Base-by-base conservation (phyloP, 2,329 filamentous ascomycete species). In the Fusarium nurragi region DNA sequence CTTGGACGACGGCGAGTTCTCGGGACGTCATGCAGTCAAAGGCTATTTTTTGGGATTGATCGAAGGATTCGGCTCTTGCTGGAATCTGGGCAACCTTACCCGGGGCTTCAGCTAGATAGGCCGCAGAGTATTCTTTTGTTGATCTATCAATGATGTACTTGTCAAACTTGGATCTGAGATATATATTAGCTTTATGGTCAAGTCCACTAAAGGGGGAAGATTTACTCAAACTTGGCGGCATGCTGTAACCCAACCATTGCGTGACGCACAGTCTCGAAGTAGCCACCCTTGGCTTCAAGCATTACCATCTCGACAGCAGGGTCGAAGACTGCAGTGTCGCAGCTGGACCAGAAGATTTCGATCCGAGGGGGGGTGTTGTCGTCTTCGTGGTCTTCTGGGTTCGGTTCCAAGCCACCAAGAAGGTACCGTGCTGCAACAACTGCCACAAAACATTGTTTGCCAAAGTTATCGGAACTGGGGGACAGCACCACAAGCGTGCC, bases 241-340 rank as follows among this genome's bases (percentile, higher is more conserved):
- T 78, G 78, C 54, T 97, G 92, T 3, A 97, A 77, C 0, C 90
- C 89, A 14, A 86, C 79, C 73, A 97, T 81, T 0, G 88, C 89
- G 73, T 97, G 87, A 0, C 91, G 84, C 34, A 86, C 83, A 0
- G 91, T 87, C 74, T 97, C 94, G 64, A 87, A 97, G 73, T 93
- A 97, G 1, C 90, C 89, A 0, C 77, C 76, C 4, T 88, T 84
- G 2, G 90, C 84, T 72, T 97, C 92, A 0, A 97, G 78, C 91
- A 97, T 97, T 12, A 94, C 76, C 75, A 88, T 89, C 68, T 90
- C 87, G 30, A 84, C 76, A 16, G 84, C 83, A 0, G 92, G 88
- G 69, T 97, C 90, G 45, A 96, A 80, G 4, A 84, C 59, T 0
- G 88, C 79, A 22, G 93, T 85, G 4, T 86, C 78, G 0, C 81